Base-by-base conservation (phyloP, 2,329 filamentous ascomycete genomes). In the Arthrobotrys conoides region DNA sequence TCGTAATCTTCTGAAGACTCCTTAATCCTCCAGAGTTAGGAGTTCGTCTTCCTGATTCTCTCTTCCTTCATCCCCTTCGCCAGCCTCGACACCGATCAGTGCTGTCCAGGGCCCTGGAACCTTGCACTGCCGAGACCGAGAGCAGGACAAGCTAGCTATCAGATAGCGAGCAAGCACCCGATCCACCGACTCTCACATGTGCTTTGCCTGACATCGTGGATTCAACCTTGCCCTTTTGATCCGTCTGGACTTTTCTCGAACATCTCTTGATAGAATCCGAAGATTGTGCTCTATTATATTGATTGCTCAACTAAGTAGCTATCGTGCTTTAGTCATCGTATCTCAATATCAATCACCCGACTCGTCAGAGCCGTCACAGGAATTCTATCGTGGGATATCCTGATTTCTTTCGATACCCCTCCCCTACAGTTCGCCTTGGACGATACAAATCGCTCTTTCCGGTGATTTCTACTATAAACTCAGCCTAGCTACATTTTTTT, bases 181-280 rank as follows among this genome's bases (percentile, higher is more conserved):
- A 71, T 71, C 55, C 55, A 71, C 67, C 67, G 67, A 63, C 44
- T 71, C 44, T 67, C 46, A 51, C 67, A 71, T 71, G 67, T 63
- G 67, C 67, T 71, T 71, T 30, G 55, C 67, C 57, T 71, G 20
- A 59, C 55, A 63, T 48, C 24, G 20, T 63, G 48, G 16, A 30
- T 63, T 71, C 55, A 18, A 46, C 44, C 38, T 22, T 63, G 12
- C 38, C 48, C n/a, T 51, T 41, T 36, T 63, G 9, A 51, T 38
- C 18, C 24, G 27, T 41, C 48, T 16, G 30, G 2, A 24, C 30
- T 6, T 51, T 38, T 16, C 16, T 41, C 16, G 20, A 22, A 16
- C 20, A 14, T 18, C 20, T 49, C 49, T 30, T 48, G 18, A 20
- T 18, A 41, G 16, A 22, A 9, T 10, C 57, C 6, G 5, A 24